Conservation (phyloP, 148 eudicot genomes). For the Pharnaceum exiguum region DNA sequence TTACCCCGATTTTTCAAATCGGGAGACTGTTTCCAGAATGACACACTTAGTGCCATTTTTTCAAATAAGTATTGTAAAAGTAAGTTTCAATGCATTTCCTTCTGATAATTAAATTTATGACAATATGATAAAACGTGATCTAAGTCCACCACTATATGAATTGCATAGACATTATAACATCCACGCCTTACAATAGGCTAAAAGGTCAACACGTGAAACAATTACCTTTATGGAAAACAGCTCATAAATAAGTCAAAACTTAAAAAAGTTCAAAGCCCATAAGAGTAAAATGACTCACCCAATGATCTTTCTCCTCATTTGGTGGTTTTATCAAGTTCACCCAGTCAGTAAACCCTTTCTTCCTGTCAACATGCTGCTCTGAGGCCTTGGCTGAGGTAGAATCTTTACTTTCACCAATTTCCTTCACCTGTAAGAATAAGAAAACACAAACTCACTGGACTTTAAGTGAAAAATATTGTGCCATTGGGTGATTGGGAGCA, state of each 20-base stretch:
- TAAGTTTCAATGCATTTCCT: no score
- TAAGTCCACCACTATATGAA: no score
- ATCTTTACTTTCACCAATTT: slow-evolving; percentile 56
- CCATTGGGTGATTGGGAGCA: background rate
- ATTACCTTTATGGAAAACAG: background rate
- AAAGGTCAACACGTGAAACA: no score
- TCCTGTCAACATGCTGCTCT: slow-evolving; percentile 63
- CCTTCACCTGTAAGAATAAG: slow-evolving; percentile 53
- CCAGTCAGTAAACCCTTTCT: slow-evolving; percentile 78
- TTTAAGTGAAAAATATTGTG: background rate
- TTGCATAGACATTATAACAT: no score
- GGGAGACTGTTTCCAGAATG: no score
- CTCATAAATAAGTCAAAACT: background rate
- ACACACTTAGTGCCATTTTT: no score
- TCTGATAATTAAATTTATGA: no score
- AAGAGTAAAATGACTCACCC: slow-evolving; percentile 48
- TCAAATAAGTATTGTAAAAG: no score
- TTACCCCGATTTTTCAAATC: no score
- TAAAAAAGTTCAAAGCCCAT: background rate
- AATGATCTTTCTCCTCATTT: slow-evolving; percentile 83
- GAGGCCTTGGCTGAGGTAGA: slow-evolving; percentile 35
- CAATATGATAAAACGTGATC: no score
- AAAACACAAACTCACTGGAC: background rate
- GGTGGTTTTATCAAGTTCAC: slow-evolving; percentile 63
- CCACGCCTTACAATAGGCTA: no score